Percentiles rank a stretch among this genome's conserved stretches.
phyloP scores from a whole-genome alignment of 805 yeast genomes.

The Saccharomycopsis oosterbeekiorum region DNA sequence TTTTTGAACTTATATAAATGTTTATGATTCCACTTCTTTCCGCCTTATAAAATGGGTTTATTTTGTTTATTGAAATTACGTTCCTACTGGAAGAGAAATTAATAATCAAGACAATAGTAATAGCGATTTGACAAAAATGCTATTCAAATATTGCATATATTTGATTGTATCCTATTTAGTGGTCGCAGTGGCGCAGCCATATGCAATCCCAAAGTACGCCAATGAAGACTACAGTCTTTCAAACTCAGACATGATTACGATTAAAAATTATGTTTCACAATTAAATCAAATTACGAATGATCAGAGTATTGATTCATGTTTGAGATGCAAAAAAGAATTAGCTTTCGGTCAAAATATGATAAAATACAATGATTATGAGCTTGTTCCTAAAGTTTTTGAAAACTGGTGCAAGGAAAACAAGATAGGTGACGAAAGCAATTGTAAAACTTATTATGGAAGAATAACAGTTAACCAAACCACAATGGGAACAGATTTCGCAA shows the following conservation, averaged over 20 bases:
- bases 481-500: constrained; percentile 39
- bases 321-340: constrained; percentile 29
- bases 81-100: too few species aligned
- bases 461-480: constrained; percentile 29
- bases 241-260: neutral
- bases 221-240: neutral
- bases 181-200: neutral
- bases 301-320: constrained; percentile 21
- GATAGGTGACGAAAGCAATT: constrained; percentile 21
- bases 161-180: neutral
- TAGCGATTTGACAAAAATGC: neutral
- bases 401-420: constrained; percentile 35
- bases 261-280: neutral
- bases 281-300: constrained; percentile 2
- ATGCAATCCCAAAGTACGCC: neutral
- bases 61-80: neutral
- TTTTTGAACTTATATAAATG: neutral
- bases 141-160: neutral
- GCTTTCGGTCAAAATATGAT: constrained; percentile 31
- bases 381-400: constrained; percentile 32
- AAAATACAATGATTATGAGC: constrained; percentile 27
- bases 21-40: neutral
- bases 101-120: neutral
- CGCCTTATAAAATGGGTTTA: neutral
- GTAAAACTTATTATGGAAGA: constrained; percentile 29